These are phyloP conservation scores for Pseudohalonectria lignicola DNA, from an alignment of 2,329 filamentous ascomycete genomes.

Conservation along the genomic window DNA sequence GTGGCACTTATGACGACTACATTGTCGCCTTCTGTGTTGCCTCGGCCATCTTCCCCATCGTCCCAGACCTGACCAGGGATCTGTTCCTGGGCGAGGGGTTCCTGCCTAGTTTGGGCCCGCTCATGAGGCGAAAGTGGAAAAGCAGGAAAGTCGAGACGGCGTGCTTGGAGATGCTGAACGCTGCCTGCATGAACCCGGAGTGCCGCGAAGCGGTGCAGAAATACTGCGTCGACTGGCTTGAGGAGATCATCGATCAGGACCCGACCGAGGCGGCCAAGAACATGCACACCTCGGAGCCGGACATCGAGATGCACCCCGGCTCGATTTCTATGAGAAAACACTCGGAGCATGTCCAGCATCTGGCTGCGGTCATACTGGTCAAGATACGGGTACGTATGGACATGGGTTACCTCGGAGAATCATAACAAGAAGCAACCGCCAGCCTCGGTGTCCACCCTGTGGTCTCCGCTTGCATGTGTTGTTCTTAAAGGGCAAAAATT, in stretches of 20 bases:
- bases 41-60: slow-evolving; percentile 75
- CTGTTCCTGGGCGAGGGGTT: slow-evolving; percentile 88
- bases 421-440: too few species aligned
- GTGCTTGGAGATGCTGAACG: slow-evolving; percentile 80
- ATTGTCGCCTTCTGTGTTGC: slow-evolving; percentile 92
- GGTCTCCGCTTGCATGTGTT: too few species aligned
- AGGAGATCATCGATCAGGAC: slow-evolving; percentile 68
- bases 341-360: slow-evolving; percentile 48
- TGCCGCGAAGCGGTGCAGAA: slow-evolving; percentile 79
- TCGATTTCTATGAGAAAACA: slow-evolving; percentile 51
- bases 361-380: slow-evolving; percentile 65
- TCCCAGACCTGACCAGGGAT: slow-evolving; percentile 60
- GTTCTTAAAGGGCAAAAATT: too few species aligned
- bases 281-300: slow-evolving; percentile 38
- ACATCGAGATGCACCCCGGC: slow-evolving; percentile 46
- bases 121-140: slow-evolving; percentile 73
- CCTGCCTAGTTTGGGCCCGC: slow-evolving; percentile 60
- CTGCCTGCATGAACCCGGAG: slow-evolving; percentile 72
- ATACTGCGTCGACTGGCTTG: slow-evolving; percentile 78
- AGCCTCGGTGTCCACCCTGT: too few species aligned
- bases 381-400: slow-evolving; percentile 70
- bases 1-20: slow-evolving; percentile 76
- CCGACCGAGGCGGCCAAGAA: slow-evolving; percentile 41
- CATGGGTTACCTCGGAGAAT: too few species aligned
- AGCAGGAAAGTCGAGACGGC: slow-evolving; percentile 78